A percentile compares a stretch with the other conserved stretches of the same genome.
These are phyloP conservation scores for Zasmidium citrigriseum DNA, from an alignment of 2,329 filamentous ascomycete genomes.

Conservation along the genomic window DNA sequence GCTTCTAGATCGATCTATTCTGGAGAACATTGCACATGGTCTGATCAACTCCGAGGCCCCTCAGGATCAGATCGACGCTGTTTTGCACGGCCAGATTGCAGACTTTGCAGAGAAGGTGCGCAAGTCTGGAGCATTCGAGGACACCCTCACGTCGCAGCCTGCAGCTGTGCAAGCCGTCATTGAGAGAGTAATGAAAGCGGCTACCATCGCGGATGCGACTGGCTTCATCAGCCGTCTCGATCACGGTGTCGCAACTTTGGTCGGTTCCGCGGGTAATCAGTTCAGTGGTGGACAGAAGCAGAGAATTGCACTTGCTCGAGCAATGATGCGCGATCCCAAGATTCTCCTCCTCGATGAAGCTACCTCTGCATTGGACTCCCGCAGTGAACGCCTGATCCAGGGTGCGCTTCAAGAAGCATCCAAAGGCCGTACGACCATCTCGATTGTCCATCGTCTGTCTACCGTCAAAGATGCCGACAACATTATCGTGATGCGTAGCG, in stretches of 20 bases:
- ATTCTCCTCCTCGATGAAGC: slow-evolving; percentile 48
- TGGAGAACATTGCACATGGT: slow-evolving; percentile 57
- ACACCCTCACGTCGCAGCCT: slow-evolving; percentile 37
- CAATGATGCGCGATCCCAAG: slow-evolving; percentile 41
- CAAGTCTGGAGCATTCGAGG: slow-evolving; percentile 51
- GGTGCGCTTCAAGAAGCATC: slow-evolving; percentile 41
- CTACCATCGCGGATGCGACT: slow-evolving; percentile 57
- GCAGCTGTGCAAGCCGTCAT: slow-evolving; percentile 53
- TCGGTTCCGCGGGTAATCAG: slow-evolving; percentile 42
- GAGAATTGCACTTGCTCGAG: slow-evolving; percentile 46
- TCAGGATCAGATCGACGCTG: slow-evolving; percentile 43
- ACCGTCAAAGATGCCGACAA: slow-evolving; percentile 43
- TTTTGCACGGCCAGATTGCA: slow-evolving; percentile 37
- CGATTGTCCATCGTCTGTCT: slow-evolving; percentile 45
- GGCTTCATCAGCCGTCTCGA: slow-evolving; percentile 57
- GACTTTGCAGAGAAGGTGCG: slow-evolving; percentile 56
- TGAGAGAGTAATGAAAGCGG: slow-evolving; percentile 50
- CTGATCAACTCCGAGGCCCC: slow-evolving; percentile 43
- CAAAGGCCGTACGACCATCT: slow-evolving; percentile 41
- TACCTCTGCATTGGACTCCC: slow-evolving; percentile 36
- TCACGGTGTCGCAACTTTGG: slow-evolving; percentile 48
- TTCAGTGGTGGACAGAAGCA: slow-evolving; percentile 45
- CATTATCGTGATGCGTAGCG: slow-evolving; percentile 44
- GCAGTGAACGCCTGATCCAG: slow-evolving; percentile 30
- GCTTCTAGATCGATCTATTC: slow-evolving; percentile 52